Conservation (phyloP, 176 grass and related monocot species). For the Rhynchospora breviuscula region DNA sequence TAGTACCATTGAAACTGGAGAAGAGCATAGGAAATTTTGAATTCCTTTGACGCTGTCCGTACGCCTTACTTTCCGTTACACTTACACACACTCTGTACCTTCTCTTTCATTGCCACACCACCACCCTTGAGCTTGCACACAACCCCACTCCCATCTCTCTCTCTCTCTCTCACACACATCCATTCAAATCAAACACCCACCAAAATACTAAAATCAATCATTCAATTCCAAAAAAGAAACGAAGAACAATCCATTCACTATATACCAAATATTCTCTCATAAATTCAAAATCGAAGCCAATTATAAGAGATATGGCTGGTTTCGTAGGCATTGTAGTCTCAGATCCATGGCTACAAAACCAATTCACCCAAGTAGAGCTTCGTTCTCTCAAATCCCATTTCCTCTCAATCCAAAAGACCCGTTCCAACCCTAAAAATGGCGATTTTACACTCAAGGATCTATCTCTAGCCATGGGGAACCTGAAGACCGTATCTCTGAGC, state of each 20-base stretch:
- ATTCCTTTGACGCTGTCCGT: constrained; percentile 10
- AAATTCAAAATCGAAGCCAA: neutral
- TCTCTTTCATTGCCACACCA: constrained; percentile 16
- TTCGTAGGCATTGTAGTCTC: constrained; percentile 44
- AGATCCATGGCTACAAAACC: constrained; percentile 69
- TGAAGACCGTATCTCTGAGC: constrained; percentile 27
- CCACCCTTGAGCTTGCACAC: constrained; percentile 16
- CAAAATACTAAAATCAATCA: constrained; percentile 9
- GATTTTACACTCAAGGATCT: constrained; percentile 58
- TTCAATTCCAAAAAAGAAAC: neutral
- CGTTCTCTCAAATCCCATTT: constrained; percentile 49
- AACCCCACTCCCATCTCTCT: constrained; percentile 4
- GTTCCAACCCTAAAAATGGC: constrained; percentile 13
- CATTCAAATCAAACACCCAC: constrained; percentile 1
- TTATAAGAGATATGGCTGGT: constrained; percentile 9
- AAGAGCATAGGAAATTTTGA: neutral
- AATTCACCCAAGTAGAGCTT: constrained; percentile 80
- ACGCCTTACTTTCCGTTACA: constrained; percentile 23
- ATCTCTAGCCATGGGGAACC: constrained; percentile 36
- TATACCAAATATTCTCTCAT: neutral
- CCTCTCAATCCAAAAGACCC: neutral
- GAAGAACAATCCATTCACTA: neutral
- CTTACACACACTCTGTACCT: neutral
- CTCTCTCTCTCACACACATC: neutral
- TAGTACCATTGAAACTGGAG: neutral